Conservation (phyloP, 305 asterid genomes). For the Fraxinus sp. region DNA sequence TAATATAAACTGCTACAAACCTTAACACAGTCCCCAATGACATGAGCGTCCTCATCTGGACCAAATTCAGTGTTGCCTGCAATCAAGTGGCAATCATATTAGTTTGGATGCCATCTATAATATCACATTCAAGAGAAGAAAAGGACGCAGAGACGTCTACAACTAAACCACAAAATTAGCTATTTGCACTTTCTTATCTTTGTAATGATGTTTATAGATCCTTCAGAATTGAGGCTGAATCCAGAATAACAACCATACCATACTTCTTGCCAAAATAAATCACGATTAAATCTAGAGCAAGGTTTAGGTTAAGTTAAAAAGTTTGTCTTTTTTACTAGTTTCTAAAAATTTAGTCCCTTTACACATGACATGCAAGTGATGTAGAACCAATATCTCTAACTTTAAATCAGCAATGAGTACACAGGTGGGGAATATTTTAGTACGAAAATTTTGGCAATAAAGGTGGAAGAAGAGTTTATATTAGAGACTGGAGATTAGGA, state of each 20-base stretch:
- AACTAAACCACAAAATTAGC: neutral
- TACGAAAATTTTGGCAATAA: neutral
- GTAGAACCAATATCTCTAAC: neutral
- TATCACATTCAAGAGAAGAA: constrained; percentile 12
- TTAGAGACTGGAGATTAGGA: neutral
- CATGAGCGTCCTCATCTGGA: constrained; percentile 95
- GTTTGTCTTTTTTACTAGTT: neutral
- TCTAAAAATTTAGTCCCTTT: neutral
- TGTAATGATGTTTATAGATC: neutral
- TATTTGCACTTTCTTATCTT: neutral
- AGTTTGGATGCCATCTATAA: constrained; percentile 18
- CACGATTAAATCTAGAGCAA: neutral
- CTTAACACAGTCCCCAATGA: constrained; percentile 96
- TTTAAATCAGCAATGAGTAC: neutral
- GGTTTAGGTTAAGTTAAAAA: neutral
- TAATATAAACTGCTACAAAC: constrained; percentile 35
- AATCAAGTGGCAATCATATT: constrained; percentile 29
- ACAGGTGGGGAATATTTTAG: neutral
- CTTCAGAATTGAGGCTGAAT: neutral
- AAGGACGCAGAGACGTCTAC: neutral
- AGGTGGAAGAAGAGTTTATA: neutral
- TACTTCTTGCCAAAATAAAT: neutral
- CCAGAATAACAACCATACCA: neutral
- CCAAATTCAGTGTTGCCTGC: constrained; percentile 80
- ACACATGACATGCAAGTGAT: neutral